These are phyloP conservation scores for Tolypocladium amazonense DNA, from an alignment of 2,329 filamentous ascomycete genomes.

Conservation along the genomic window DNA sequence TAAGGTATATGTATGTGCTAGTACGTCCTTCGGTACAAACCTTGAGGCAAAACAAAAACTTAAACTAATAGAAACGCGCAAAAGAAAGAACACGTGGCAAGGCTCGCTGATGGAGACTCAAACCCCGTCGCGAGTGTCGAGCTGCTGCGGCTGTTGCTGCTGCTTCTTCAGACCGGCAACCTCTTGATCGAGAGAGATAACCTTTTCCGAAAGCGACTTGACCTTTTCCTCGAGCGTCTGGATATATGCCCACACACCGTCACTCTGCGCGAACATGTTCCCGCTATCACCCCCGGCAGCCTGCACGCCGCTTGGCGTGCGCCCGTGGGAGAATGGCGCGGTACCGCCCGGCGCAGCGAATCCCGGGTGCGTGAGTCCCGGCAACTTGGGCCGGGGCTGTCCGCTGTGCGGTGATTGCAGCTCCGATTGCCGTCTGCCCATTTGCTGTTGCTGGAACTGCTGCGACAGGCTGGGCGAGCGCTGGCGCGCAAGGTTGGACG, in stretches of 20 bases:
- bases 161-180: conserved; percentile 21
- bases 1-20: not conserved
- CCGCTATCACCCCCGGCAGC: conserved; percentile 45
- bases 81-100: conserved; percentile 4
- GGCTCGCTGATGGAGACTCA: not conserved
- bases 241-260: conserved; percentile 63
- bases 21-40: not conserved
- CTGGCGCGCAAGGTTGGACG: conserved; percentile 39
- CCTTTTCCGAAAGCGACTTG: conserved; percentile 24
- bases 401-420: conserved; percentile 41
- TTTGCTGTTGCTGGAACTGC: conserved; percentile 53
- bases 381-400: conserved; percentile 27
- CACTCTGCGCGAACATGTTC: conserved; percentile 54
- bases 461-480: conserved; percentile 56
- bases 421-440: conserved; percentile 43
- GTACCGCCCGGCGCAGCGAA: conserved; percentile 18
- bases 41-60: not conserved
- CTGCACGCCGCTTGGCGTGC: conserved; percentile 38
- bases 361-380: conserved; percentile 24
- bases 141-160: conserved; percentile 3
- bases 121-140: conserved; percentile 18
- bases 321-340: conserved; percentile 18
- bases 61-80: not conserved
- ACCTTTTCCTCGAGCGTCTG: conserved; percentile 54
- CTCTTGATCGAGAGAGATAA: conserved; percentile 21